phyloP scores from a whole-genome alignment of 257 asterid genomes.

The Ligustrum vulgare region DNA sequence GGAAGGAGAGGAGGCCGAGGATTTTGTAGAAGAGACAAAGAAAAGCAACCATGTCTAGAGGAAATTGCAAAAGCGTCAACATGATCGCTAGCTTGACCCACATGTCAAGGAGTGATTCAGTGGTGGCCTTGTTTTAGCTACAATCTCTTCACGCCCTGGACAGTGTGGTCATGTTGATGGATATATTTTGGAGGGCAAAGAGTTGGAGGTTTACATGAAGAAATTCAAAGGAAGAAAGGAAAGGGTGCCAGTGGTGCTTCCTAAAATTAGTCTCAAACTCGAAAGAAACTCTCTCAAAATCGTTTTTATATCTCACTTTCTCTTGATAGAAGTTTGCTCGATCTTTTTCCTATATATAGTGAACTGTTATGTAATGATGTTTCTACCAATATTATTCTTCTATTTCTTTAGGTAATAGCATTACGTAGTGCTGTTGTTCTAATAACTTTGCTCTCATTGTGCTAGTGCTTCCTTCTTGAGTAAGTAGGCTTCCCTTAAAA shows the following conservation, averaged over 20 bases:
- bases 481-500: neutral
- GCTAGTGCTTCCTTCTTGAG: neutral
- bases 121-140: constrained; percentile 38
- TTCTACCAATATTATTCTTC: neutral
- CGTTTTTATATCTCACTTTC: constrained; percentile 4
- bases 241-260: constrained; percentile 51
- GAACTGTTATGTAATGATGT: neutral
- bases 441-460: neutral
- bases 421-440: neutral
- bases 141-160: constrained; percentile 48
- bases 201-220: constrained; percentile 56
- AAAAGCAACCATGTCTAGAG: constrained; percentile 45
- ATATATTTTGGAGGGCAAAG: constrained; percentile 63
- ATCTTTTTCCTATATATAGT: neutral
- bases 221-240: no score
- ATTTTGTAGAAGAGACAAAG: constrained; percentile 35
- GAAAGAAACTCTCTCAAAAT: neutral
- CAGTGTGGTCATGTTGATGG: constrained; percentile 49
- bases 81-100: constrained; percentile 42
- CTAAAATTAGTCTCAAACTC: constrained; percentile 9
- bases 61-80: constrained; percentile 37
- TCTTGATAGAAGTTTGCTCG: constrained; percentile 12
- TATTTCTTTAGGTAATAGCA: no score
- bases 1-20: constrained; percentile 45
- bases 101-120: constrained; percentile 43